A percentile compares a stretch with the other conserved stretches of the same genome.
Evolutionary conservation across 768 basidiomycete species (phyloP).

Genomic region (Paxillus involutus): DNA sequence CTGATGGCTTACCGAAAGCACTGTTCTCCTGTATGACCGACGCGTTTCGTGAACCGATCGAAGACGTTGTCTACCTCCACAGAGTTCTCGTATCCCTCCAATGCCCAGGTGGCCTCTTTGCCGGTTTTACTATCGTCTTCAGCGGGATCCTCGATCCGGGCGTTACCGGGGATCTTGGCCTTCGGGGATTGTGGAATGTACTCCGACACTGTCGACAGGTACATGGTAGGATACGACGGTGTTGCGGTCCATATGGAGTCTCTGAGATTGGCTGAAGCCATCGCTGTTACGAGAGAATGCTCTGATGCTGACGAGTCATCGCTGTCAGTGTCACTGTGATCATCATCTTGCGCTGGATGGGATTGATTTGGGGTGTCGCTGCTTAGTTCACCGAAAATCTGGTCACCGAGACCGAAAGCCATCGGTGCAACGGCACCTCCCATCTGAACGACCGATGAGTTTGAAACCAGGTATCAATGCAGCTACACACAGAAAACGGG

Average conservation of each 20-base stretch:
- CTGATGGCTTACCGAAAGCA: conserved; percentile 67
- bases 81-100: conserved; percentile 82
- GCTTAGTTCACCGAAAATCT: conserved; percentile 54
- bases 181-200: conserved; percentile 63
- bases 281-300: conserved; percentile 53
- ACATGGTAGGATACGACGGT: conserved; percentile 66
- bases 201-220: conserved; percentile 74
- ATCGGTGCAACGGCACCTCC: conserved; percentile 28
- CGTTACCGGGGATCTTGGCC: conserved; percentile 40
- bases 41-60: conserved; percentile 76
- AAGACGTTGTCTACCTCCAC: conserved; percentile 82
- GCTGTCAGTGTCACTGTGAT: conserved; percentile 33
- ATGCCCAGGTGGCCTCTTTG: conserved; percentile 55
- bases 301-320: conserved; percentile 41
- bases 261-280: conserved; percentile 51
- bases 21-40: conserved; percentile 73
- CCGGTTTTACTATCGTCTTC: conserved; percentile 41
- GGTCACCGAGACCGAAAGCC: conserved; percentile 59
- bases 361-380: conserved; percentile 15
- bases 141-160: conserved; percentile 41
- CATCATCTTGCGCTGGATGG: conserved; percentile 17
- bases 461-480: not conserved
- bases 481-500: conserved; percentile 66
- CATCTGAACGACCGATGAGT: conserved; percentile 16
- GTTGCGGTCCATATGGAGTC: conserved; percentile 68